Percentiles rank a stretch among this genome's conserved stretches.
Evolutionary conservation across 371 early-diverging fungal species (phyloP).

Genomic region (Mortierella sp.): DNA sequence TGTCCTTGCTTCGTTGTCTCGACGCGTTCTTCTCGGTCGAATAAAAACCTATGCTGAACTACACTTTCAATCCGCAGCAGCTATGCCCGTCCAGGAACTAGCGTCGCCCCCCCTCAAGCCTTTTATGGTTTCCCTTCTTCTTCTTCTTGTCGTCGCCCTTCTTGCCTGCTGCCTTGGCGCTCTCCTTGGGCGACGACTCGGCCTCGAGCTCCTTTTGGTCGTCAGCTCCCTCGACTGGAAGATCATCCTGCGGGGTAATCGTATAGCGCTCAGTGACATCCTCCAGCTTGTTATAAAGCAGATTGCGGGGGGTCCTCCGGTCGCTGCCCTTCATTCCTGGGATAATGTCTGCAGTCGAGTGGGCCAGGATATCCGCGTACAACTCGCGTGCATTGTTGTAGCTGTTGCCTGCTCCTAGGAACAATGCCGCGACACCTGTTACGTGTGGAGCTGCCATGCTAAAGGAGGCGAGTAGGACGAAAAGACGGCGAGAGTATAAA

Average conservation of each 20-base stretch:
- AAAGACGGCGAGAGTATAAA: not conserved
- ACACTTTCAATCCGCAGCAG: no score
- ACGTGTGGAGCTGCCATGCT: constrained; percentile 99
- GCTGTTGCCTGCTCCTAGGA: constrained; percentile 61
- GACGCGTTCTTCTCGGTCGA: no score
- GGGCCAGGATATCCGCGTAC: constrained; percentile 76
- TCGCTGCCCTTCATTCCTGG: constrained; percentile 38
- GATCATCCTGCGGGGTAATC: constrained; percentile 17
- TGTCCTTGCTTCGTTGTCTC: no score
- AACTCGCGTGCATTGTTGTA: constrained; percentile 76
- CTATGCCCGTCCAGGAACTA: not conserved
- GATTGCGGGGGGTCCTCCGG: constrained; percentile 14
- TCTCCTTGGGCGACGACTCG: not conserved
- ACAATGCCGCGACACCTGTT: constrained; percentile 94
- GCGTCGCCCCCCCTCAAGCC: not conserved
- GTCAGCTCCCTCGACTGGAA: not conserved
- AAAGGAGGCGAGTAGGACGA: not conserved
- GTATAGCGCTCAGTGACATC: not conserved
- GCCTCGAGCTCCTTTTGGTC: not conserved
- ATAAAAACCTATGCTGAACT: not conserved
- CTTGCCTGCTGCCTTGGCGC: not conserved
- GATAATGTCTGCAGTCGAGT: constrained; percentile 75
- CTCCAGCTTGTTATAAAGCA: constrained; percentile 51
- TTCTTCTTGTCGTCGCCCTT: not conserved
- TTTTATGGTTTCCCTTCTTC: not conserved